Evolutionary conservation across 2,329 filamentous ascomycete species (phyloP).

Genomic region (Cercospora sp.): DNA sequence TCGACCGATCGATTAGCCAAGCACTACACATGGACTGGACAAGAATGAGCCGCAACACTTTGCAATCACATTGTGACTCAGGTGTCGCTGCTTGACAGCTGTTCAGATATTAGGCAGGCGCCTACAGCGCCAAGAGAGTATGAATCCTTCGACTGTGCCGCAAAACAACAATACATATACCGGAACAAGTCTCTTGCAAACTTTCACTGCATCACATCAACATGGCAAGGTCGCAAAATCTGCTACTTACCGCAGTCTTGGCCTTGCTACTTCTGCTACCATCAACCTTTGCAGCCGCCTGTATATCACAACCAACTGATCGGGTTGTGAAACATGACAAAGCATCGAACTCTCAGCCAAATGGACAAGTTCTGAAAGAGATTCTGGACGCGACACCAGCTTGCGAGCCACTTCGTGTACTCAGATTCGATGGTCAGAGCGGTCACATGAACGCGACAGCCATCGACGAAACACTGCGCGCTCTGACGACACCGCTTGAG

Average conservation of each 20-base stretch:
- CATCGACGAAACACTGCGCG: background rate
- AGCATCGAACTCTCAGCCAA: background rate
- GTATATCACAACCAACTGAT: background rate
- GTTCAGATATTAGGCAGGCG: background rate
- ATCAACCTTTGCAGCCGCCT: background rate
- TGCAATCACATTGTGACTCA: background rate
- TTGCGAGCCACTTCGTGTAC: background rate
- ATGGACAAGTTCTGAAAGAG: background rate
- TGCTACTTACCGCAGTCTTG: background rate
- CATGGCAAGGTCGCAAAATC: background rate
- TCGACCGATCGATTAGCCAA: background rate
- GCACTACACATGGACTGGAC: background rate
- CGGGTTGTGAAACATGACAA: background rate
- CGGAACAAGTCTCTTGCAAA: background rate
- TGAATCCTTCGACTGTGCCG: constrained; percentile 2
- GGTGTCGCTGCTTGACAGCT: background rate
- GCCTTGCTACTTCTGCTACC: background rate
- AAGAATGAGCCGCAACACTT: background rate
- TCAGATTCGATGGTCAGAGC: background rate
- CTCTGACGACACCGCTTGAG: background rate
- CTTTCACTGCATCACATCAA: background rate
- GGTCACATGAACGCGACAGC: background rate
- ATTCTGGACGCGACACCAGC: background rate
- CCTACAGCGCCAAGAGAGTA: background rate
- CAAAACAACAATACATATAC: background rate